These are phyloP conservation scores for Raphanus sativus DNA, from an alignment of 345 rosid species.

Conservation along the genomic window DNA sequence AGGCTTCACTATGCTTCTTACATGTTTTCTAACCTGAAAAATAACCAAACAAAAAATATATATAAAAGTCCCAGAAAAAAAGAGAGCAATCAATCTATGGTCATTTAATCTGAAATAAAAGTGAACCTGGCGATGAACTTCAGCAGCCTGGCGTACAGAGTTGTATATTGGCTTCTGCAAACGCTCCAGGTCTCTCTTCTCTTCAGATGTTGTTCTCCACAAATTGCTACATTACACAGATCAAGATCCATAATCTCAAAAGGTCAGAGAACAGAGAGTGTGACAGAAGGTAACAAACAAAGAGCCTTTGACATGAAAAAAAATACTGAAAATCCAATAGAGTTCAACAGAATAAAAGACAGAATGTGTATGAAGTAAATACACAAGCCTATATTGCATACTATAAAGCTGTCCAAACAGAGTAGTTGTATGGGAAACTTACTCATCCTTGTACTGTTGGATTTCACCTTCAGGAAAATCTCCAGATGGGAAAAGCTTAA, in stretches of 20 bases:
- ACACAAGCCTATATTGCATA: no score
- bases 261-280: background rate
- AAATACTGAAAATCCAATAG: no score
- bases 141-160: constrained; percentile 95
- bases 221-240: constrained; percentile 55
- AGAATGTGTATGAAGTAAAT: no score
- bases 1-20: constrained; percentile 76
- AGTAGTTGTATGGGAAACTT: constrained; percentile 36
- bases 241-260: background rate
- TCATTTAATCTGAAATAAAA: background rate
- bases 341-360: no score
- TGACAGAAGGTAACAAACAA: background rate
- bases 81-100: background rate
- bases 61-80: background rate
- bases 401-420: background rate
- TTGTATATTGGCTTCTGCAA: constrained; percentile 78
- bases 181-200: constrained; percentile 92
- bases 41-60: background rate
- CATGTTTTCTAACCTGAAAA: constrained; percentile 61
- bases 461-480: constrained; percentile 99
- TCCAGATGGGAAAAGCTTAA: constrained; percentile 79
- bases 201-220: constrained; percentile 96
- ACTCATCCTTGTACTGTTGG: constrained; percentile 93
- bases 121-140: constrained; percentile 93
- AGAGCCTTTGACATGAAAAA: background rate